Base-by-base conservation (phyloP, 192 early-diverging fungal species). In the Kickxella alabastrina region DNA sequence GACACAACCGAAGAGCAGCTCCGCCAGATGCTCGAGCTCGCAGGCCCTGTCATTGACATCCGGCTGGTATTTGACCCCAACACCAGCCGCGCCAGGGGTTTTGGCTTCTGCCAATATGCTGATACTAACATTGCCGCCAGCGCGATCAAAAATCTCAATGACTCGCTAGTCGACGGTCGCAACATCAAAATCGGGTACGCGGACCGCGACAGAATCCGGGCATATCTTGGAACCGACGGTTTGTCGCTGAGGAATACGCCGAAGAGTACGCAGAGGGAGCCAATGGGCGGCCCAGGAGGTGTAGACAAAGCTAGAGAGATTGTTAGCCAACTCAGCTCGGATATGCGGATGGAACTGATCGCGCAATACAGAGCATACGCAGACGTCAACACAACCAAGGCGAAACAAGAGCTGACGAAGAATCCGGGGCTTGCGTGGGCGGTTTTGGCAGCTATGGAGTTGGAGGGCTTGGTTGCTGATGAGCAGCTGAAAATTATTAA, bases 1-100 rank as follows among this genome's bases (percentile, higher is more conserved):
- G 93, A 92, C 45, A 79, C 88, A 25, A 91, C 93, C 4, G 95
- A 98, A 70, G 88, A 92, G 48, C 92, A 96, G 56, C 72, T 98
- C 40, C 84, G 83, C 36, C 89, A 92, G 40, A 87, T 97, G 31
- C 95, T 98, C 48, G 88, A 87, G 50, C 87, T 91, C 56, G 95
- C 91, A 9, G 95, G 95, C 14, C 90, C 92, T 15, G 89, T 91
- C 8, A 77, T 80, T 6, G 82, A 81, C 15, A 88, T 91, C 61
- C 76, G 84, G 77, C 81, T 98, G 6, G 83, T 98, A 3, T 98
- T 98, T 67, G 95, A 98, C 55, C 79, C 7, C 80, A 83, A 39
- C 80, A 88, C 60, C 85, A 91, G 65, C 85, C 56, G 69, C 42
- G 63, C 95, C 15, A 89, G 90, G 50, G 95, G 95, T 12, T 98